Base-by-base conservation (phyloP, 1,284 basidiomycete species). In the Phaffia rhodozyma region DNA sequence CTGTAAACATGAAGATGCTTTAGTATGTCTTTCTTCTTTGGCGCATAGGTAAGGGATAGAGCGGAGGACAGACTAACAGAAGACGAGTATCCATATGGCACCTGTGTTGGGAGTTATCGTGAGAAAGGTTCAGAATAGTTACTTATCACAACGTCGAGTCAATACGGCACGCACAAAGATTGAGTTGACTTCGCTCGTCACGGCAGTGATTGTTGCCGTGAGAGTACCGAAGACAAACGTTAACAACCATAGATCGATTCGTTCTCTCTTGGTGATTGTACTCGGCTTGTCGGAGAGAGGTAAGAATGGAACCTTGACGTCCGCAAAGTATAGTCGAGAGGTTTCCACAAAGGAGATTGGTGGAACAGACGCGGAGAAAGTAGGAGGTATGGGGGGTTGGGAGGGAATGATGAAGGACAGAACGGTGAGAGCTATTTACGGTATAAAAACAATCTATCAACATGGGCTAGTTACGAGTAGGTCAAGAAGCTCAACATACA, bases 51-150 rank as follows among this genome's bases (percentile, higher is more conserved):
- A 43, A 11, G 13, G 13, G 13, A 16, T 16, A 16, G 13, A 7
- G 38, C 38, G 7, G 38, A 43, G 38, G 16, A 11, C 5, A 43
- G 38, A 43, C 38, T 43, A 7, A 43, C 38, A 16, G 38, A 43
- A 43, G 80, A 77, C 0, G 83, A 82, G 72, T 89, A 90, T 1
- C 86, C 86, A 49, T 79, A 77, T n/a, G 87, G 87, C 74, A 81
- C 75, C 86, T 88, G 70, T 7, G 20, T 56, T 60, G 29, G 55
- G 20, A 55, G 63, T 23, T 34, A 51, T 27, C 11, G 29, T 6
- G 34, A 25, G 32, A 48, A 18, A 27, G 11, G 48, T 25, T 21
- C 2, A 30, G 38, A 43, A 16, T 11, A 43, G 2, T 7, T 43
- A 43, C 16, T 2, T 43, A 43, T 43, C 38, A 43, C 38, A 16